Conservation (phyloP, 352 stramenopile species). For the Phytophthora sp. region DNA sequence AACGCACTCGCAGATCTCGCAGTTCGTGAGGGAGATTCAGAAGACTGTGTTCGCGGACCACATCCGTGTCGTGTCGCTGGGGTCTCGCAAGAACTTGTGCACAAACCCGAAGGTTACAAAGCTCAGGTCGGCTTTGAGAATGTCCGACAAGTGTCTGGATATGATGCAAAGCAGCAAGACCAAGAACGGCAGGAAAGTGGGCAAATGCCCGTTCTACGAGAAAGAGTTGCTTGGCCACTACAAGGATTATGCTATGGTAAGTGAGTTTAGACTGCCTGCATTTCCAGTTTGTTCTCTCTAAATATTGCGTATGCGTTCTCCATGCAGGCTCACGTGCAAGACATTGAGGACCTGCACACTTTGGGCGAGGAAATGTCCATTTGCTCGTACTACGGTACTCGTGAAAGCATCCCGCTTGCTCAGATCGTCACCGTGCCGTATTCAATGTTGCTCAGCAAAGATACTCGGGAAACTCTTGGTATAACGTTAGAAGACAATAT, state of each 20-base stretch:
- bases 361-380: slow-evolving; percentile 91
- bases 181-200: slow-evolving; percentile 53
- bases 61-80: slow-evolving; percentile 82
- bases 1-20: slow-evolving; percentile 90
- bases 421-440: slow-evolving; percentile 94
- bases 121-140: slow-evolving; percentile 74
- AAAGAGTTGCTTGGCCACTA: slow-evolving; percentile 74
- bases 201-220: slow-evolving; percentile 87
- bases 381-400: slow-evolving; percentile 98
- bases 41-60: slow-evolving; percentile 76
- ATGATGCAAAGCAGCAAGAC: slow-evolving; percentile 81
- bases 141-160: slow-evolving; percentile 87
- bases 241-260: slow-evolving; percentile 80
- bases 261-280: slow-evolving; percentile 7
- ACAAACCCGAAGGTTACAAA: slow-evolving; percentile 75
- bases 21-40: slow-evolving; percentile 89
- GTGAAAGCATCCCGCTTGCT: slow-evolving; percentile 89
- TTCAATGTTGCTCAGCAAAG: slow-evolving; percentile 91
- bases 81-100: slow-evolving; percentile 87
- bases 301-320: slow-evolving; percentile 1
- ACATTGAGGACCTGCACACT: slow-evolving; percentile 96
- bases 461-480: slow-evolving; percentile 89
- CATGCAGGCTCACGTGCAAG: slow-evolving; percentile 77
- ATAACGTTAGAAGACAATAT: slow-evolving; percentile 90
- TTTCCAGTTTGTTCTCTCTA: slow-evolving; percentile 7